phyloP scores from a whole-genome alignment of 495 filamentous ascomycete genomes.

The Aspergillus haitiensis region DNA sequence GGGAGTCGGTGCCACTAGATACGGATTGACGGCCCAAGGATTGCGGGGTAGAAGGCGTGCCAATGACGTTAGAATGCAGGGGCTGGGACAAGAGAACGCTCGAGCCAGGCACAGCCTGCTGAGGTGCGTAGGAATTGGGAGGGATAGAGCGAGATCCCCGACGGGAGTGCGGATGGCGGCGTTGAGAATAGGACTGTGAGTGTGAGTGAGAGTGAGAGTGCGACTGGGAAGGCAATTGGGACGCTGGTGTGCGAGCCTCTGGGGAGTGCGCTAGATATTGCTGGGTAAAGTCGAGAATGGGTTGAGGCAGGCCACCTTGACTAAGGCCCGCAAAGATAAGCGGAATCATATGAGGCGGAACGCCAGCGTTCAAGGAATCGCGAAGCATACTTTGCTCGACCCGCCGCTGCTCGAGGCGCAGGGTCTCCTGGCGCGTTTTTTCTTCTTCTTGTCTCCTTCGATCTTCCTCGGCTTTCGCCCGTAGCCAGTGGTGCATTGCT shows the following conservation, averaged over 20 bases:
- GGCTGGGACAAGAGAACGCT: constrained; percentile 27
- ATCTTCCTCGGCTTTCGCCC: constrained; percentile 83
- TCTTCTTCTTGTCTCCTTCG: constrained; percentile 83
- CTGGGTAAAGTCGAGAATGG: constrained; percentile 71
- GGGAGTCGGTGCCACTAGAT: constrained; percentile 28
- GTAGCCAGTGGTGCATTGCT: constrained; percentile 77
- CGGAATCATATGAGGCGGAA: constrained; percentile 85
- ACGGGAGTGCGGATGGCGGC: constrained; percentile 20
- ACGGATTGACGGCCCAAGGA: constrained; percentile 28
- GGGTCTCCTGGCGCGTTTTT: constrained; percentile 75
- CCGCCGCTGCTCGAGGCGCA: constrained; percentile 76
- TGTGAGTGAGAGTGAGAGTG: not conserved
- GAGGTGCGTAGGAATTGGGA: constrained; percentile 37
- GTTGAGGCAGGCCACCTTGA: constrained; percentile 59
- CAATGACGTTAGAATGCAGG: constrained; percentile 12
- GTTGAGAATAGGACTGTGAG: constrained; percentile 14
- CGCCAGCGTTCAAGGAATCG: constrained; percentile 74
- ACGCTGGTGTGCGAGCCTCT: constrained; percentile 39
- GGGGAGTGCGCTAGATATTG: constrained; percentile 54
- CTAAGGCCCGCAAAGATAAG: constrained; percentile 86
- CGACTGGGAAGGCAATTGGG: constrained; percentile 42
- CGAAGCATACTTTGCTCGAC: constrained; percentile 82
- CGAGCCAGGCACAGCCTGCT: constrained; percentile 24
- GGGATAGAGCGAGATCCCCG: constrained; percentile 35
- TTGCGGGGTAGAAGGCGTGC: constrained; percentile 25